Base-by-base conservation (phyloP, 345 rosid species). In the Stellera chamaejasme region DNA sequence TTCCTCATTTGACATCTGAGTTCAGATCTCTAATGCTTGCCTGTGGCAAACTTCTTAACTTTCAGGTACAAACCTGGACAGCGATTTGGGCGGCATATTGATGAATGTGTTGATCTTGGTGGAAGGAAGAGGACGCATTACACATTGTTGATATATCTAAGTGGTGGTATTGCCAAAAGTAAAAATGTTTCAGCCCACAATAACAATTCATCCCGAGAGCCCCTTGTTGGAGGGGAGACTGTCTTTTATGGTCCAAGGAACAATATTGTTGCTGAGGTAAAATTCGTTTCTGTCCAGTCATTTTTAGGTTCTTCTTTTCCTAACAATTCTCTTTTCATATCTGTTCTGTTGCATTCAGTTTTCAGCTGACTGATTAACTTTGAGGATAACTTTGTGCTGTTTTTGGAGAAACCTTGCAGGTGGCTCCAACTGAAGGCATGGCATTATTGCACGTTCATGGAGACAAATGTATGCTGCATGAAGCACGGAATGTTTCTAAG, bases 371-470 rank as follows among this genome's bases (percentile, higher is more conserved):
- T 32, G 25, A 32, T 50, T 50, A 7, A 47, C 48, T 39, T 43
- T 15, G 19, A 28, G n/a, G 50, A 49, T 62, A 2, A 15, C 42
- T 32, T 45, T 43, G 3, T 12, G 51, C 5, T 39, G 13, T 41
- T 28, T 28, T 54, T 11, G 13, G 13, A 27, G 16, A 39, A 64
- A 41, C 53, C 46, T 45, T 50, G 53, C 54, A 89, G 96, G 96
- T 93, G 53, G 92, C 87, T 72, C 99, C 97, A 50, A 10, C 56
- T 2, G 96, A 87, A 82, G 97, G 97, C 53, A 87, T 75, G 96
- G 97, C 97, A 64, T 95, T 93, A 25, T 64, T 90, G 48, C 97
- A 93, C 66, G 76, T 90, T 59, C 99, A 90, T 59, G 99, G 97
- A 27, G 85, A 82, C 67, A 85, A 83, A 67, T 87, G 99, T 54